Evolutionary conservation across 2,329 filamentous ascomycete species (phyloP).

Genomic region (Aspergillus pseudoglaucus): DNA sequence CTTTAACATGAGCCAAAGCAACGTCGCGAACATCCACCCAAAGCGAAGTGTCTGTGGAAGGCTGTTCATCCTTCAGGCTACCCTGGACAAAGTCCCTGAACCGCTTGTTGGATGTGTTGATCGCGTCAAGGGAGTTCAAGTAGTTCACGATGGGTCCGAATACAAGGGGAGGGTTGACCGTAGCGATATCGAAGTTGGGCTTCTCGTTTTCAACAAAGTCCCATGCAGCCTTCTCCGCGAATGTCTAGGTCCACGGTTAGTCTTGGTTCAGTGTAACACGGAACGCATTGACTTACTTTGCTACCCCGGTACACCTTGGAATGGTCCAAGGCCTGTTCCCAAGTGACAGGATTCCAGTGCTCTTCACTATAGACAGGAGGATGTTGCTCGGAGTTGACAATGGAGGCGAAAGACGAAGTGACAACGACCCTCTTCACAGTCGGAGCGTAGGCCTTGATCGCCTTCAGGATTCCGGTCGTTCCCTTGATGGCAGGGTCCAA

Average conservation of each 20-base stretch:
- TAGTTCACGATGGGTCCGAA: slow-evolving; percentile 60
- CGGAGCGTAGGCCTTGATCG: slow-evolving; percentile 55
- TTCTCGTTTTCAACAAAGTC: slow-evolving; percentile 52
- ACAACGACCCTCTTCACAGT: slow-evolving; percentile 67
- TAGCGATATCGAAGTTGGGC: slow-evolving; percentile 55
- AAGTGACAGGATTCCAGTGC: slow-evolving; percentile 40
- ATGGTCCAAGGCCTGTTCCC: slow-evolving; percentile 34
- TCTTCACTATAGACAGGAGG: slow-evolving; percentile 32
- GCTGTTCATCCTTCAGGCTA: slow-evolving; percentile 51
- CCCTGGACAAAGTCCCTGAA: slow-evolving; percentile 60
- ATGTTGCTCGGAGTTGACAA: slow-evolving; percentile 44
- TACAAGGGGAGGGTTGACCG: slow-evolving; percentile 57
- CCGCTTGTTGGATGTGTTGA: slow-evolving; percentile 69
- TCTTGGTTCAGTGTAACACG: not conserved
- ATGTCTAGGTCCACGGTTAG: slow-evolving; percentile 27
- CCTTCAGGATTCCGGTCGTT: slow-evolving; percentile 56
- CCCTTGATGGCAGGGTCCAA: slow-evolving; percentile 58
- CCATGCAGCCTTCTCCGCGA: slow-evolving; percentile 64
- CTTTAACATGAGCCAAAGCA: slow-evolving; percentile 43
- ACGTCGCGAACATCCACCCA: slow-evolving; percentile 51
- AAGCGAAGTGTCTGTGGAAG: slow-evolving; percentile 52
- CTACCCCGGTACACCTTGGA: slow-evolving; percentile 42
- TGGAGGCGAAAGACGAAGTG: slow-evolving; percentile 63
- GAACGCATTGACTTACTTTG: slow-evolving; percentile 38
- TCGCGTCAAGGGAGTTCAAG: slow-evolving; percentile 53